Percentiles rank a stretch among this genome's conserved stretches.
phyloP scores from a whole-genome alignment of 345 rosid genomes.

The Ceriops zippeliana region DNA sequence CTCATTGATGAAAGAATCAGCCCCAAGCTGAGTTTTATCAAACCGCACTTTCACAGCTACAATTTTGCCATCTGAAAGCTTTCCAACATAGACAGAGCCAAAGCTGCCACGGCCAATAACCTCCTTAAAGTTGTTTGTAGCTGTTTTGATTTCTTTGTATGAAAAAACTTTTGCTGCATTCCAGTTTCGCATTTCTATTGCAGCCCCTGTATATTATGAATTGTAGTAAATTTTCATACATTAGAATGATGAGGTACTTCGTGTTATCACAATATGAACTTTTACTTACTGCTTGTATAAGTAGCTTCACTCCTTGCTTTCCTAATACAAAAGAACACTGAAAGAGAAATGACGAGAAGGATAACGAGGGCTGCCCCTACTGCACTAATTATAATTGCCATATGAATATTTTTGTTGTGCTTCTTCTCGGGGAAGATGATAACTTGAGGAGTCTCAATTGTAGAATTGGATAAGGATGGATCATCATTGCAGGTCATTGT shows the following conservation, averaged over 20 bases:
- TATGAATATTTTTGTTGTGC: constrained; percentile 33
- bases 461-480: constrained; percentile 42
- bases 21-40: constrained; percentile 79
- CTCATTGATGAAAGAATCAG: constrained; percentile 92
- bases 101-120: constrained; percentile 88
- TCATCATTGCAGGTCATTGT: constrained; percentile 56
- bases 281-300: constrained; percentile 44
- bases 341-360: constrained; percentile 36
- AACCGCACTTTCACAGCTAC: constrained; percentile 90
- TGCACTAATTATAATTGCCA: constrained; percentile 53
- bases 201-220: constrained; percentile 36
- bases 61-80: constrained; percentile 65
- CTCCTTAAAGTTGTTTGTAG: constrained; percentile 74
- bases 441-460: constrained; percentile 75
- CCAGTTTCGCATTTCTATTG: constrained; percentile 69
- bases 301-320: constrained; percentile 41
- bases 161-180: constrained; percentile 72
- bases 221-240: constrained; percentile 7
- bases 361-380: constrained; percentile 56
- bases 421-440: constrained; percentile 50
- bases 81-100: constrained; percentile 84
- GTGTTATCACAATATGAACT: constrained; percentile 3
- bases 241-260: neutral
- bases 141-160: constrained; percentile 73
- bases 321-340: constrained; percentile 36